Base-by-base conservation (phyloP, 345 rosid species). In the Linum trigynum region DNA sequence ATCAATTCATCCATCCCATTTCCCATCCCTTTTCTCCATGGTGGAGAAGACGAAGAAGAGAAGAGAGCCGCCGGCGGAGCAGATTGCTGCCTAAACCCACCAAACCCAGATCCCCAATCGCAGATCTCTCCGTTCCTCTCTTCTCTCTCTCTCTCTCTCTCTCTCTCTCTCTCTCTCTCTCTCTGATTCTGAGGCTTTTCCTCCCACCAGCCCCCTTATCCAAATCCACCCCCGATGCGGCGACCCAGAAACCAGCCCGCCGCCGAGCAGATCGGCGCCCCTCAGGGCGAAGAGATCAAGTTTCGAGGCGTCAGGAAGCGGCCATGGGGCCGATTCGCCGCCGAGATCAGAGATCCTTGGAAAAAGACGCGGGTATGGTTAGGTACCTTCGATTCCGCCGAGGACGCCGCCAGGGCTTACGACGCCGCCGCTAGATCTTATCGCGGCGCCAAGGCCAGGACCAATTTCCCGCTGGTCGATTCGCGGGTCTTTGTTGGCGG, bases 331-430 rank as follows among this genome's bases (percentile, higher is more conserved):
- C 62, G 77, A 14, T 77, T 73, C 16, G 78, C 81, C 3, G 78
- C 81, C 12, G 78, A 78, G 78, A 78, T 71, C 68, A 69, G 78
- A 10, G 78, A 74, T 58, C 81, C 78, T 0, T 71, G 71, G 78
- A 78, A 74, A 65, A 78, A 78, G 72, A 66, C 81, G 3, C 78
- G 81, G 8, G 68, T 75, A 4, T 74, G 78, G 81, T 73, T 78
- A 8, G 81, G 76, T 10, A 78, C 78, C 8, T 78, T 78, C 38
- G 76, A 78, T 59, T 68, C 81, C 0, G 78, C 78, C 40, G 76
- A 74, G 53, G 81, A 71, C 36, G 81, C 81, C 1, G 78, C 76
- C 2, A 73, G 75, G 0, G 78, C 81, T 4, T 78, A 78, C 32
- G 81, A 78, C 39, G 74, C 60, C 50, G 81, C 81, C 2, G 81